A percentile compares a stretch with the other conserved stretches of the same genome.
These are phyloP conservation scores for Ceratobasidium sp. DNA, from an alignment of 1,284 basidiomycete species.

Conservation along the genomic window DNA sequence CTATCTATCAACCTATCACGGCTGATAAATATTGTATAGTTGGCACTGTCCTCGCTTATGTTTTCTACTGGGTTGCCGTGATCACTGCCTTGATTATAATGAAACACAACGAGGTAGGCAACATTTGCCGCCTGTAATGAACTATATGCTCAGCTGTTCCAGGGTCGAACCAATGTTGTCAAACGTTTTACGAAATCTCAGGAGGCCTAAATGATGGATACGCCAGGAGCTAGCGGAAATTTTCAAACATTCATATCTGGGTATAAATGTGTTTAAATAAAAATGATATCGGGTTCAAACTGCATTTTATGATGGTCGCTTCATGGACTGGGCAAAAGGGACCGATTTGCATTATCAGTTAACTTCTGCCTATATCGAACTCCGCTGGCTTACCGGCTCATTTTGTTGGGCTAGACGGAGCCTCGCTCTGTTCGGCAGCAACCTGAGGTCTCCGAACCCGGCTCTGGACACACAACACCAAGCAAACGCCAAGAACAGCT, in stretches of 20 bases:
- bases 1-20: neutral
- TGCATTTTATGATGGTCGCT: no score
- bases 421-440: no score
- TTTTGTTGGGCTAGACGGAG: no score
- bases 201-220: neutral
- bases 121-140: neutral
- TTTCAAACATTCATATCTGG: no score
- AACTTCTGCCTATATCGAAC: no score
- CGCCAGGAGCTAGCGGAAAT: no score
- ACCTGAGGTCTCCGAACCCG: neutral
- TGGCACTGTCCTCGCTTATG: slow-evolving; percentile 54
- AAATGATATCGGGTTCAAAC: no score
- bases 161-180: slow-evolving; percentile 9
- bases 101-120: slow-evolving; percentile 3
- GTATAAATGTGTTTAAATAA: neutral
- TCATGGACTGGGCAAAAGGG: no score
- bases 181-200: slow-evolving; percentile 1
- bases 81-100: slow-evolving; percentile 50
- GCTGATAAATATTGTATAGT: slow-evolving; percentile 44
- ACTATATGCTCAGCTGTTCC: neutral
- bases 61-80: slow-evolving; percentile 57
- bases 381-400: no score
- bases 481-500: neutral
- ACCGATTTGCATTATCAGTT: no score
- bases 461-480: neutral